Evolutionary conservation across 164 flowering plant genomes (phyloP).

Genomic region (Chloranthus sessilifolius): DNA sequence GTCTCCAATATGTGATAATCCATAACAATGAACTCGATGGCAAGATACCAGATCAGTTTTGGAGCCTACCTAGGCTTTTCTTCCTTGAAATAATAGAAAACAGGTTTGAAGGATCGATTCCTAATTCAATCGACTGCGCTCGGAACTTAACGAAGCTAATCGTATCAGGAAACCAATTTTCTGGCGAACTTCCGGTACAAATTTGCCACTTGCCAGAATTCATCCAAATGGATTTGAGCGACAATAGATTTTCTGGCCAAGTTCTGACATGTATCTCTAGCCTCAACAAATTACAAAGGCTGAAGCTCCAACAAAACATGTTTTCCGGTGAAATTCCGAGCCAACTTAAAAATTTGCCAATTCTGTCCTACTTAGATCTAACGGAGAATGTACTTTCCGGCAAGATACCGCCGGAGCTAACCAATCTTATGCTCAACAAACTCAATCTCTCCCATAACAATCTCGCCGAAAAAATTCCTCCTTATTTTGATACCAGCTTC

Average conservation of each 20-base stretch:
- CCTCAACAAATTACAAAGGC: slow-evolving; percentile 41
- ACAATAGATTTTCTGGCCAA: slow-evolving; percentile 47
- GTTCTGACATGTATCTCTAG: slow-evolving; percentile 41
- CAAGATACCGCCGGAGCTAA: slow-evolving; percentile 55
- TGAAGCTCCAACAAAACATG: slow-evolving; percentile 41
- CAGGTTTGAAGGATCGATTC: slow-evolving; percentile 52
- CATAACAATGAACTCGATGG: slow-evolving; percentile 69
- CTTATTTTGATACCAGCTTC: slow-evolving; percentile 36
- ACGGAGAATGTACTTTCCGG: slow-evolving; percentile 58
- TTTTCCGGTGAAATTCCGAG: slow-evolving; percentile 54
- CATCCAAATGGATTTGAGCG: slow-evolving; percentile 33
- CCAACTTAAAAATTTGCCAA: slow-evolving; percentile 40
- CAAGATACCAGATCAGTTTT: slow-evolving; percentile 53
- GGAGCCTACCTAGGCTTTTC: slow-evolving; percentile 84
- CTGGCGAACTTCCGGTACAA: slow-evolving; percentile 59
- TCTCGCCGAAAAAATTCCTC: slow-evolving; percentile 61
- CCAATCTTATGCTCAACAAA: slow-evolving; percentile 36
- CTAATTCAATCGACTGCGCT: slow-evolving; percentile 47
- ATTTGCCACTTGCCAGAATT: slow-evolving; percentile 46
- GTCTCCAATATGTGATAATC: too few species aligned
- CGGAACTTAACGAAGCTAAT: slow-evolving; percentile 27
- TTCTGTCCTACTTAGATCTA: slow-evolving; percentile 36
- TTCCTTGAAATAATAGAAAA: slow-evolving; percentile 58
- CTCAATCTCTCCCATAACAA: slow-evolving; percentile 57
- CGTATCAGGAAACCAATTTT: slow-evolving; percentile 35